These are phyloP conservation scores for Salvia splendens DNA, from an alignment of 257 asterid genomes.

Conservation along the genomic window DNA sequence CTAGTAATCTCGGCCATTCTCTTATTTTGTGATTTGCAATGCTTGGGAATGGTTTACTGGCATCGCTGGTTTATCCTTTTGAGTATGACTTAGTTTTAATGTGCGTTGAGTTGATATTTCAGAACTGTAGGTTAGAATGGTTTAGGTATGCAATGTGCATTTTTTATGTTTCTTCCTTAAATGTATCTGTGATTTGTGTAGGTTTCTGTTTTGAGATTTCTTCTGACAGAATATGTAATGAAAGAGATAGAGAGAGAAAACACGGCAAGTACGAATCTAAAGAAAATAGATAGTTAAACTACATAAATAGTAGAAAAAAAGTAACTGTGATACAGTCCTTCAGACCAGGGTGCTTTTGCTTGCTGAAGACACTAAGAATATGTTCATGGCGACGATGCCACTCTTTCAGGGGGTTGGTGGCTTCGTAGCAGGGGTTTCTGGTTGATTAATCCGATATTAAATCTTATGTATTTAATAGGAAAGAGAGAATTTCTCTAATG, in stretches of 20 bases:
- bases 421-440: not conserved
- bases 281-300: not conserved
- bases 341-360: not conserved
- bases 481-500: not conserved
- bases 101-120: not conserved
- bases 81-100: not conserved
- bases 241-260: too few relatives aligned
- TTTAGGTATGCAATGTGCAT: slow-evolving; percentile 4
- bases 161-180: not conserved
- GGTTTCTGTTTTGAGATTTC: not conserved
- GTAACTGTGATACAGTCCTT: not conserved
- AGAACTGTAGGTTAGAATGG: not conserved
- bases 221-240: not conserved
- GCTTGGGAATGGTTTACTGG: slow-evolving; percentile 20
- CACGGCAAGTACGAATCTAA: not conserved
- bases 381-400: not conserved
- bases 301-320: not conserved
- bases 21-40: not conserved
- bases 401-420: too few relatives aligned
- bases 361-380: not conserved
- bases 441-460: not conserved
- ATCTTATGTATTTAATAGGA: not conserved
- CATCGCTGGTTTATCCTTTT: not conserved
- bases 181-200: not conserved
- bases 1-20: not conserved